Evolutionary conservation across 805 yeast species (phyloP).

Genomic region (Tetrapisispora taiwanensis): DNA sequence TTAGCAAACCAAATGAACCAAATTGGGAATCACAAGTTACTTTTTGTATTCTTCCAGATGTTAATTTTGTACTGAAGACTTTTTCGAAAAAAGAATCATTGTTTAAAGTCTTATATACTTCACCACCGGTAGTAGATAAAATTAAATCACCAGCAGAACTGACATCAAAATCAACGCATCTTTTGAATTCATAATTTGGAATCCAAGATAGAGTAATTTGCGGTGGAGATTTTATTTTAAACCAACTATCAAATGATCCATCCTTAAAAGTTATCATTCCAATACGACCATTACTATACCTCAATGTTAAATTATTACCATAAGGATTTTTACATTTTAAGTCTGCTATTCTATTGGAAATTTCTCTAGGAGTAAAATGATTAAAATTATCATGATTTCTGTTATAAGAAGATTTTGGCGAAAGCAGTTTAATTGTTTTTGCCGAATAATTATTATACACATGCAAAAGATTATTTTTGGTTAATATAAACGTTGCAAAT

Average conservation of each 20-base stretch:
- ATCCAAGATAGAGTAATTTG: slow-evolving; percentile 50
- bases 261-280: slow-evolving; percentile 24
- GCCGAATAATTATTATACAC: slow-evolving; percentile 50
- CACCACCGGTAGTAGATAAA: slow-evolving; percentile 59
- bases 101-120: slow-evolving; percentile 37
- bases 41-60: slow-evolving; percentile 28
- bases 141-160: slow-evolving; percentile 60
- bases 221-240: slow-evolving; percentile 32
- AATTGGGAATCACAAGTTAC: slow-evolving; percentile 61
- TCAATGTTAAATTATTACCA: slow-evolving; percentile 37
- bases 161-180: slow-evolving; percentile 49
- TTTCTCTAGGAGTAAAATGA: slow-evolving; percentile 27
- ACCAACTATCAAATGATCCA: slow-evolving; percentile 20
- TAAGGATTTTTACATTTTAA: slow-evolving; percentile 24
- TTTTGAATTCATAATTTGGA: slow-evolving; percentile 43
- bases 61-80: slow-evolving; percentile 28
- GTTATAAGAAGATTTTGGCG: slow-evolving; percentile 19
- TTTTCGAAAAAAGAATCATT: slow-evolving; percentile 10
- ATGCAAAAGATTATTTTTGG: slow-evolving; percentile 49
- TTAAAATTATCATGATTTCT: slow-evolving; percentile 26
- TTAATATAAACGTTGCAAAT: slow-evolving; percentile 54
- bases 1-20: slow-evolving; percentile 54
- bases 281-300: slow-evolving; percentile 53
- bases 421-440: slow-evolving; percentile 38
- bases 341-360: slow-evolving; percentile 23